Conservation (phyloP, 495 filamentous ascomycete species). For the Melanomma pulvis-pyrius region DNA sequence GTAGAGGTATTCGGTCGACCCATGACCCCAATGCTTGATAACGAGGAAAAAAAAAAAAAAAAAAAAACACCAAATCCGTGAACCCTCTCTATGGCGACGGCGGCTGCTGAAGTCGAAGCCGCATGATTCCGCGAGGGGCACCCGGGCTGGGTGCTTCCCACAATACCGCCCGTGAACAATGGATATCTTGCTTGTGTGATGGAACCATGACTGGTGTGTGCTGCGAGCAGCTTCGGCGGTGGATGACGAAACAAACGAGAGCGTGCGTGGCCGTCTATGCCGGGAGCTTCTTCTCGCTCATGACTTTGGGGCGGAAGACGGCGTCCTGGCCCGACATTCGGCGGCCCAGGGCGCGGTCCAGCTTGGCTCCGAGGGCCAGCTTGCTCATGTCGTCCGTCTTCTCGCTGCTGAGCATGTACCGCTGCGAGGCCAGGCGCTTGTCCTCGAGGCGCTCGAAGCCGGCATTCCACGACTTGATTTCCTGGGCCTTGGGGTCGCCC, state of each 20-base stretch:
- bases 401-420: conserved; percentile 77
- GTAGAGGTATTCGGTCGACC: background rate
- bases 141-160: background rate
- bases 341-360: conserved; percentile 86
- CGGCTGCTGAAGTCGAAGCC: background rate
- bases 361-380: conserved; percentile 87
- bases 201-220: background rate
- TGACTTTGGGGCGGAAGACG: conserved; percentile 62
- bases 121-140: background rate
- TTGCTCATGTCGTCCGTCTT: conserved; percentile 87
- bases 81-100: background rate
- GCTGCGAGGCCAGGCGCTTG: conserved; percentile 79
- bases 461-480: conserved; percentile 80
- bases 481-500: conserved; percentile 61
- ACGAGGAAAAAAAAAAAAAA: background rate
- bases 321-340: conserved; percentile 93
- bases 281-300: conserved; percentile 34
- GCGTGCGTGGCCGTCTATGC: conserved; percentile 19
- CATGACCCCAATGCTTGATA: background rate
- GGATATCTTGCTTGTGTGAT: background rate
- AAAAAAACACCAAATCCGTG: too few relatives aligned
- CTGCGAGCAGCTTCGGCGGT: background rate
- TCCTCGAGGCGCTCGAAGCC: conserved; percentile 90
- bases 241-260: too few relatives aligned
- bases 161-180: background rate